These are phyloP conservation scores for Mycena rosella DNA, from an alignment of 768 basidiomycete genomes.

Conservation along the genomic window DNA sequence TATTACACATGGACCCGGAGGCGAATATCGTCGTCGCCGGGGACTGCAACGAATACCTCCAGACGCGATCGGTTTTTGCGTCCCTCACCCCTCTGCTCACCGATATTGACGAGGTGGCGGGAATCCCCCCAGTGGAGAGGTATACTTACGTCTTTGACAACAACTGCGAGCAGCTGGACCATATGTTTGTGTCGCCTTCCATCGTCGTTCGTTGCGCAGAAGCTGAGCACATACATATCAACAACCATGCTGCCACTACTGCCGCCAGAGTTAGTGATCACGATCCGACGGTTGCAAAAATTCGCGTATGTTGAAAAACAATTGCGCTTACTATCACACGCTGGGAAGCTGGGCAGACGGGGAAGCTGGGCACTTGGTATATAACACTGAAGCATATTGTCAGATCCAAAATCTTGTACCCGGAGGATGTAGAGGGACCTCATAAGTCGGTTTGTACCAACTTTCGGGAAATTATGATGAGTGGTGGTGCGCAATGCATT, in stretches of 20 bases:
- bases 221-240: constrained; percentile 72
- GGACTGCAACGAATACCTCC: constrained; percentile 73
- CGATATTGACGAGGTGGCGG: constrained; percentile 66
- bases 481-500: too few species aligned
- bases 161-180: constrained; percentile 71
- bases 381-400: too few species aligned
- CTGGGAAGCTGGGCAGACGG: too few species aligned
- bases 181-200: constrained; percentile 64
- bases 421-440: too few species aligned
- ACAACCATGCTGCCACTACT: constrained; percentile 64
- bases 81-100: constrained; percentile 55
- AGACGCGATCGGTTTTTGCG: constrained; percentile 64
- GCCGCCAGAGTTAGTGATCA: constrained; percentile 66
- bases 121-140: constrained; percentile 61
- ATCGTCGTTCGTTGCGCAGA: constrained; percentile 55
- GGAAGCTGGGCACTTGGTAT: too few species aligned
- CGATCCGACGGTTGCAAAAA: constrained; percentile 67
- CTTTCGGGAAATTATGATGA: too few species aligned
- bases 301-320: constrained; percentile 63
- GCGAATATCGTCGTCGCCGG: constrained; percentile 69
- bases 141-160: constrained; percentile 76
- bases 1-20: constrained; percentile 55
- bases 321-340: too few species aligned
- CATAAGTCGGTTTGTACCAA: too few species aligned
- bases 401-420: too few species aligned